Evolutionary conservation across 805 yeast species (phyloP), one percentile per base, ranked within the genome.

Genomic region (Ogataea haglerorum): DNA sequence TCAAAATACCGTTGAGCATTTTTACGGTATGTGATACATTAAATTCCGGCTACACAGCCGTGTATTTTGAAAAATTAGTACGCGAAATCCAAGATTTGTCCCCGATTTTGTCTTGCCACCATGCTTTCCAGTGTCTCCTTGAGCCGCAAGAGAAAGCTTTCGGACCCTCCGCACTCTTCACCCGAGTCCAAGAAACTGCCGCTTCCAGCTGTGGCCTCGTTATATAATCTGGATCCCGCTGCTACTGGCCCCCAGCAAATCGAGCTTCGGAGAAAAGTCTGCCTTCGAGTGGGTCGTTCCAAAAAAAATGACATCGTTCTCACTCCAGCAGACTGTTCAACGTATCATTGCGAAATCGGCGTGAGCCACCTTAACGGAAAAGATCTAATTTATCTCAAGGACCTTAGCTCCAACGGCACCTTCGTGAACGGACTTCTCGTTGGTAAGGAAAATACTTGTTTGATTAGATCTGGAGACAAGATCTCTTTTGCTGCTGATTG

Each of bases 401-500:
- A 83, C 57, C 49, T 67, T 23, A 73, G 79, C 47, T 66, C 85
- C 3, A 83, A 84, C 56, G 90, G 91, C 1, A 77, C 86, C 0
- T 80, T 67, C 48, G 67, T 84, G 13, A 84, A 84, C 52, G 85
- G 78, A 10, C 71, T 69, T 25, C 56, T 65, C 33, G 54, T 80
- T 3, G 75, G 80, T 0, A 70, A 68, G 18, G 76, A 72, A 10
- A 69, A 73, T 23, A 70, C 69, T 17, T 62, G 65, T 24, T 51
- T 82, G 16, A 56, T 83, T 30, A 71, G 76, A 43, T 75, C 80
- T 48, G 89, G 90, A 5, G 90, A 83, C 56, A 73, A 72, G 48
- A 43, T 83, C 1, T 64, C 72, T 0, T 76, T 83, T 61, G 89
- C 67, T 10, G 42, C 56, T 5, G 46, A 45, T 6, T 45, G 56